phyloP scores from a whole-genome alignment of 1,284 basidiomycete genomes.

The Salmacisia buchloeana region DNA sequence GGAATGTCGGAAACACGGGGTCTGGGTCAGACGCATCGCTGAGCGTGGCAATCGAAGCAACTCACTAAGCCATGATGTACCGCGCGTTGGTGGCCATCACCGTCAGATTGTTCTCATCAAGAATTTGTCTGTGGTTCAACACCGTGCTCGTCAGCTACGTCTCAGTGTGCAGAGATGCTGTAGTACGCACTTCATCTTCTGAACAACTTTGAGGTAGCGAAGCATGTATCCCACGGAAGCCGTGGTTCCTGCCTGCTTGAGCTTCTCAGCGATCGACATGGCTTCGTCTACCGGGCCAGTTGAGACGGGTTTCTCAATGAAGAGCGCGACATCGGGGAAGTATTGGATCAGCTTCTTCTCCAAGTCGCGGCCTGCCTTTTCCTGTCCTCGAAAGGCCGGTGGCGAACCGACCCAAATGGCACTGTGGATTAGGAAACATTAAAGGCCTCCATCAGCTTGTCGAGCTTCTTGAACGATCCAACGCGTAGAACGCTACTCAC shows the following conservation, averaged over 20 bases:
- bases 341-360: constrained; percentile 82
- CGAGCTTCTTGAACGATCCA: background rate
- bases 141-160: constrained; percentile 5
- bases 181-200: constrained; percentile 73
- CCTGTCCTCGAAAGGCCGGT: constrained; percentile 70
- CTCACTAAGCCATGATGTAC: constrained; percentile 85
- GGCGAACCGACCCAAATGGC: constrained; percentile 88
- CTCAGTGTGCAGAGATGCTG: background rate
- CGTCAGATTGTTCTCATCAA: constrained; percentile 87
- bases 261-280: constrained; percentile 49
- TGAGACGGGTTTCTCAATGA: constrained; percentile 89
- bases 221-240: constrained; percentile 78
- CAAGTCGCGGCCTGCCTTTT: constrained; percentile 66
- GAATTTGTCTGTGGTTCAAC: constrained; percentile 56
- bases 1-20: background rate
- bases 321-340: constrained; percentile 70
- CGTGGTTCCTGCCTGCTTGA: constrained; percentile 56
- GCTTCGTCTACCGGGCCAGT: constrained; percentile 64
- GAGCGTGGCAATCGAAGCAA: background rate
- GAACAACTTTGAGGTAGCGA: constrained; percentile 62
- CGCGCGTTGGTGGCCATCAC: constrained; percentile 95
- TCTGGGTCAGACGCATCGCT: constrained; percentile 8
- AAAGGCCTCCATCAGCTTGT: background rate
- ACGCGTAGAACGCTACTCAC: constrained; percentile 18
- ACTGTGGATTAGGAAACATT: constrained; percentile 39